phyloP scores from a whole-genome alignment of 768 basidiomycete genomes.

The Chlorophyllum brunneum region DNA sequence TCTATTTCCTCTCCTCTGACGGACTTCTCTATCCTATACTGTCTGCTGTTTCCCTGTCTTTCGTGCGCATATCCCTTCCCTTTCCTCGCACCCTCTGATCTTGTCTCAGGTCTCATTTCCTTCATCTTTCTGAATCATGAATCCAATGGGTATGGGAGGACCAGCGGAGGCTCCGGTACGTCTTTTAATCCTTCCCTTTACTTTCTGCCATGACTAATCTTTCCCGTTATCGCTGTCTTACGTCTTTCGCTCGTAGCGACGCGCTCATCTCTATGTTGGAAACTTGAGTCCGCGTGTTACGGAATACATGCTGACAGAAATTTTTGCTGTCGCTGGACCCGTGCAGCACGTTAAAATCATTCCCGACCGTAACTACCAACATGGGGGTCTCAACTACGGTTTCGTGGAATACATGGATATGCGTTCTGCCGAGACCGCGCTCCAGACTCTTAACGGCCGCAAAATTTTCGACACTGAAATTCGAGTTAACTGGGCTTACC shows the following conservation, averaged over 20 bases:
- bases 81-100: slow-evolving; percentile 7
- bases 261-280: slow-evolving; percentile 98
- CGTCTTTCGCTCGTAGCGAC: slow-evolving; percentile 47
- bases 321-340: slow-evolving; percentile 93
- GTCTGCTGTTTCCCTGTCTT: slow-evolving; percentile 49
- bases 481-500: slow-evolving; percentile 99
- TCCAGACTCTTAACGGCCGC: slow-evolving; percentile 96
- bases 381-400: slow-evolving; percentile 98
- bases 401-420: slow-evolving; percentile 99
- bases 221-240: slow-evolving; percentile 18
- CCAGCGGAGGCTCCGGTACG: slow-evolving; percentile 77
- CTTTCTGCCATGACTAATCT: slow-evolving; percentile 21
- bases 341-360: slow-evolving; percentile 99
- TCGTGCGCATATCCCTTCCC: slow-evolving; percentile 33
- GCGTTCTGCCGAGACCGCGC: slow-evolving; percentile 97
- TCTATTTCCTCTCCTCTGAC: slow-evolving; percentile 52
- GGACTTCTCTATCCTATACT: slow-evolving; percentile 53
- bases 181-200: slow-evolving; percentile 27
- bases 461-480: slow-evolving; percentile 99
- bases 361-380: slow-evolving; percentile 98
- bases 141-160: slow-evolving; percentile 68
- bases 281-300: slow-evolving; percentile 97
- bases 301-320: slow-evolving; percentile 98
- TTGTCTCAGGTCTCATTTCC: slow-evolving; percentile 44
- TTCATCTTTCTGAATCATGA: slow-evolving; percentile 66